Evolutionary conservation across 148 eudicot genomes (phyloP).

Genomic region (Cornus florida): DNA sequence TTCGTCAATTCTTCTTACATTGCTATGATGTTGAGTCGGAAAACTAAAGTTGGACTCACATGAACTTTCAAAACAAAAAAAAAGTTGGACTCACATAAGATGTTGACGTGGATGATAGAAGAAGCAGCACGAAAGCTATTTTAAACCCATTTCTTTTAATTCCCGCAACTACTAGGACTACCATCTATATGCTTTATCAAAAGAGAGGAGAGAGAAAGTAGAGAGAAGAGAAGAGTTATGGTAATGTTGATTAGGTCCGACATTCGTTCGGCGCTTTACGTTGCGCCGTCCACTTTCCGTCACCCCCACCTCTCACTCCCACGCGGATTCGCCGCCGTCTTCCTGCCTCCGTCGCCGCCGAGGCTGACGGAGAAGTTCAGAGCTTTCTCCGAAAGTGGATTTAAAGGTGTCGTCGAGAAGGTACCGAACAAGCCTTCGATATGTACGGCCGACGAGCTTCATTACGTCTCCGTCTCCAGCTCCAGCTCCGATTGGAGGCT

Average conservation of each 20-base stretch:
- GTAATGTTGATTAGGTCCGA: slow-evolving; percentile 30
- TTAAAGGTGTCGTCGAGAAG: slow-evolving; percentile 32
- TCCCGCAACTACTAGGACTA: too few species aligned
- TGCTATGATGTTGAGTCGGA: too few species aligned
- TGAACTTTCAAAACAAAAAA: too few species aligned
- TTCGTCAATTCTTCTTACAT: too few species aligned
- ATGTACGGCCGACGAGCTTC: slow-evolving; percentile 97
- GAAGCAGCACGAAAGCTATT: too few species aligned
- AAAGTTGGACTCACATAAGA: too few species aligned
- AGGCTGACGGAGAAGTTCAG: slow-evolving; percentile 21
- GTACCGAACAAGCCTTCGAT: slow-evolving; percentile 60
- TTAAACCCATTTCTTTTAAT: too few species aligned
- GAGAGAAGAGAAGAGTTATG: background rate
- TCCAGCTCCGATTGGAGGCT: slow-evolving; percentile 72
- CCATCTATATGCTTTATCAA: too few species aligned
- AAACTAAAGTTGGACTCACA: too few species aligned
- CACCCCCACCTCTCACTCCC: slow-evolving; percentile 19
- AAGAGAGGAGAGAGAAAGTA: too few species aligned
- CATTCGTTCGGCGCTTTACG: slow-evolving; percentile 40
- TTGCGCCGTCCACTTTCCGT: slow-evolving; percentile 34
- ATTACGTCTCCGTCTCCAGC: slow-evolving; percentile 65
- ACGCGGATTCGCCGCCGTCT: slow-evolving; percentile 16
- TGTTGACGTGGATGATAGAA: too few species aligned
- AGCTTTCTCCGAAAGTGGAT: slow-evolving; percentile 38
- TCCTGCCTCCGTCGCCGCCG: slow-evolving; percentile 23